Conservation (phyloP, 352 stramenopile species). For the Thalassiosira delicatula region DNA sequence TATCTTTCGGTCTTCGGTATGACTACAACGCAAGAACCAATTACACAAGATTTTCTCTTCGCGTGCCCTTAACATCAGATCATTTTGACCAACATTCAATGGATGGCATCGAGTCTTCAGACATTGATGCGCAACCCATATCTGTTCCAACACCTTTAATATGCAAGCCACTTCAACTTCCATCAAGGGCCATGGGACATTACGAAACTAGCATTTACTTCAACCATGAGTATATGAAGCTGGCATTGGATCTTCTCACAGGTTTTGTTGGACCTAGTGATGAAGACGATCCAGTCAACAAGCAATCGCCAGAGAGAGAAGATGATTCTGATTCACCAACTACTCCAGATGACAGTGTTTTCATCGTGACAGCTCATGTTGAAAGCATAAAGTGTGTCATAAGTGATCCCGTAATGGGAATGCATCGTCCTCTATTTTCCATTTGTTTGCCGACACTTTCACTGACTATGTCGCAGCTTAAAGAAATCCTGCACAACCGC, state of each 20-base stretch:
- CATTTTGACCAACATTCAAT: constrained; percentile 62
- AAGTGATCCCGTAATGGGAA: constrained; percentile 70
- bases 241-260: constrained; percentile 58
- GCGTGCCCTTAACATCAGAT: constrained; percentile 67
- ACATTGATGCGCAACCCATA: constrained; percentile 70
- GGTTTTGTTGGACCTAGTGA: constrained; percentile 55
- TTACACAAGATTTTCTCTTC: constrained; percentile 73
- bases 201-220: constrained; percentile 66
- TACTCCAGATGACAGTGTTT: constrained; percentile 46
- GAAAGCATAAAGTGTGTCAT: constrained; percentile 74
- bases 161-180: constrained; percentile 70
- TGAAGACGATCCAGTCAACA: constrained; percentile 20
- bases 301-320: constrained; percentile 7
- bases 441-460: constrained; percentile 38
- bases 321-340: constrained; percentile 14
- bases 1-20: constrained; percentile 80
- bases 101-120: constrained; percentile 64
- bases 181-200: constrained; percentile 48
- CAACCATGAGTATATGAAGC: constrained; percentile 71
- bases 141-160: constrained; percentile 66
- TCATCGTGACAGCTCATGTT: constrained; percentile 72
- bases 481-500: constrained; percentile 23
- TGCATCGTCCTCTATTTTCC: constrained; percentile 18
- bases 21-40: constrained; percentile 75
- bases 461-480: constrained; percentile 63